Evolutionary conservation across 257 asterid species (phyloP).

Genomic region (Rubia yunnanensis): DNA sequence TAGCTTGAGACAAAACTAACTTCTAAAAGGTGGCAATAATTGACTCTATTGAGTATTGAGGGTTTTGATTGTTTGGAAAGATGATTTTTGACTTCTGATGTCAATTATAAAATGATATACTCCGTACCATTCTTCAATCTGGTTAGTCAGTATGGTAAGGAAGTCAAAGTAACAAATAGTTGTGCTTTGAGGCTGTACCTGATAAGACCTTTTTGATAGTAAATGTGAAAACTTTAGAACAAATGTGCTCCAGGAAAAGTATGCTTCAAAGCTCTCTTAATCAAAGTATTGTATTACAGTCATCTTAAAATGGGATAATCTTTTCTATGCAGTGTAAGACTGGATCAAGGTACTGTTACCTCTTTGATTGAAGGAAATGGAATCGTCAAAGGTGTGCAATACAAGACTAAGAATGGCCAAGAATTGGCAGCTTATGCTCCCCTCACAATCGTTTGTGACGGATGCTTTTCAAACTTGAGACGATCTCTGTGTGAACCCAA

Average conservation of each 20-base stretch:
- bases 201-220: not conserved
- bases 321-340: conserved; percentile 41
- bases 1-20: not conserved
- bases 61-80: not conserved
- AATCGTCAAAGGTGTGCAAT: conserved; percentile 57
- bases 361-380: conserved; percentile 64
- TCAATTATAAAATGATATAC: not conserved
- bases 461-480: conserved; percentile 77
- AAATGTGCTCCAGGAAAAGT: not conserved
- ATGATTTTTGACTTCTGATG: not conserved
- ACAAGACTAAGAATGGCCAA: conserved; percentile 60
- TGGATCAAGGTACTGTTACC: conserved; percentile 78
- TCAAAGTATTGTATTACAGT: not conserved
- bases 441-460: conserved; percentile 77
- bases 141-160: not conserved
- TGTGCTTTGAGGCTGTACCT: not conserved
- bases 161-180: not conserved
- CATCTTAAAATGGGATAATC: not conserved
- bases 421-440: conserved; percentile 52
- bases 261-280: not conserved
- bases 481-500: conserved; percentile 61
- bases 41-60: not conserved
- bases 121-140: not conserved
- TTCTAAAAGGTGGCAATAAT: not conserved
- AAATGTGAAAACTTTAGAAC: not conserved